These are phyloP conservation scores for Tetrahymena malaccensis DNA, from an alignment of 73 alveolate genomes.

Conservation along the genomic window DNA sequence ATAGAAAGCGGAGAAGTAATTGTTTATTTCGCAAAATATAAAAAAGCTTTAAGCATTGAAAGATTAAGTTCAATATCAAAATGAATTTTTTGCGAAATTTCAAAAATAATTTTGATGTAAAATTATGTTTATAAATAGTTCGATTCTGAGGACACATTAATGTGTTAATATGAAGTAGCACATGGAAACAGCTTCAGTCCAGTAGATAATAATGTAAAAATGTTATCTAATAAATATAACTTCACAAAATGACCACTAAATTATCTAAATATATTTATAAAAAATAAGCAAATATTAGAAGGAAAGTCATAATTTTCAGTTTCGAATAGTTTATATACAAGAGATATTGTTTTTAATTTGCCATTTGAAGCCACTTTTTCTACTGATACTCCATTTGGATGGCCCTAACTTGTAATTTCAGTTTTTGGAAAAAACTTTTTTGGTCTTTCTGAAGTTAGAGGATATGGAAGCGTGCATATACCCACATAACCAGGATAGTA, in stretches of 20 bases:
- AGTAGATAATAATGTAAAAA: background rate
- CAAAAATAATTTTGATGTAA: background rate
- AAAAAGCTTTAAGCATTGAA: background rate
- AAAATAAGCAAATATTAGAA: constrained; percentile 11
- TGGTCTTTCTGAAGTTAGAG: constrained; percentile 35
- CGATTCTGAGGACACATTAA: constrained; percentile 34
- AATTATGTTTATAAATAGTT: background rate
- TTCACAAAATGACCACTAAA: background rate
- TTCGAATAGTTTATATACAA: constrained; percentile 20
- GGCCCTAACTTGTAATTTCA: constrained; percentile 27
- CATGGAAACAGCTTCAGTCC: constrained; percentile 1
- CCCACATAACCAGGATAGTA: constrained; percentile 48
- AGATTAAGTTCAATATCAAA: background rate
- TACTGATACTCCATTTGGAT: constrained; percentile 30
- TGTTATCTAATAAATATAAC: background rate
- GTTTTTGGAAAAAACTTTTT: constrained; percentile 31
- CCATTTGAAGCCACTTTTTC: constrained; percentile 39
- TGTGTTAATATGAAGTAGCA: constrained; percentile 17
- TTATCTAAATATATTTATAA: background rate
- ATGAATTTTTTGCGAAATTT: background rate
- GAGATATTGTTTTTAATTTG: constrained; percentile 40
- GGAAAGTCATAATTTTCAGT: constrained; percentile 37
- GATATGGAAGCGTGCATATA: constrained; percentile 43
- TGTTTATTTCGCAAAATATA: background rate
- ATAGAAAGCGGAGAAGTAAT: constrained; percentile 41